A percentile compares a stretch with the other conserved stretches of the same genome.
These are phyloP conservation scores for Quercus engelmannii DNA, from an alignment of 306 rosid species.

Conservation along the genomic window DNA sequence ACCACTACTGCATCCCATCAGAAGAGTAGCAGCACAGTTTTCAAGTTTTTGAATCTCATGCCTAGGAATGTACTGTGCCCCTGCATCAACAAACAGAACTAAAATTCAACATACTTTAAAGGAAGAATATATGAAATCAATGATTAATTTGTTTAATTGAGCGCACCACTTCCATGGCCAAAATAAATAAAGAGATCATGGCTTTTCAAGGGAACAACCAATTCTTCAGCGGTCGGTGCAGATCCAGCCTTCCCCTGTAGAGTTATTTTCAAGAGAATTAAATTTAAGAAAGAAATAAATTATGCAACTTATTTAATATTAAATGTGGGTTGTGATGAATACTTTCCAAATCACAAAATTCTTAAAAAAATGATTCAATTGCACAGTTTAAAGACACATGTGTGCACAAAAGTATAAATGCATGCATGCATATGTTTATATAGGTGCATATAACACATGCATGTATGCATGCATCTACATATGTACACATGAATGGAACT, in stretches of 20 bases:
- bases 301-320: background rate
- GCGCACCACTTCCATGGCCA: conserved; percentile 95
- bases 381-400: background rate
- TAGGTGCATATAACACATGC: background rate
- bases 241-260: conserved; percentile 83
- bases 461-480: background rate
- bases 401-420: background rate
- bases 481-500: background rate
- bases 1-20: conserved; percentile 96
- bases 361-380: background rate
- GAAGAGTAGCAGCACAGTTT: conserved; percentile 76
- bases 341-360: background rate
- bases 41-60: conserved; percentile 66
- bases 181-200: conserved; percentile 83
- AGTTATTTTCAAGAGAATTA: conserved; percentile 22
- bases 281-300: conserved; percentile 1
- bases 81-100: conserved; percentile 38
- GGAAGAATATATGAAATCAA: background rate
- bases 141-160: conserved; percentile 3
- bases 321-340: background rate
- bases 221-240: conserved; percentile 64
- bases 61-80: conserved; percentile 73
- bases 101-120: background rate
- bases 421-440: background rate
- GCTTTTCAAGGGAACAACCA: conserved; percentile 64